Evolutionary conservation across 495 filamentous ascomycete genomes (phyloP), one percentile per base, ranked within the genome.

Genomic region (Aspergillus hancockii): DNA sequence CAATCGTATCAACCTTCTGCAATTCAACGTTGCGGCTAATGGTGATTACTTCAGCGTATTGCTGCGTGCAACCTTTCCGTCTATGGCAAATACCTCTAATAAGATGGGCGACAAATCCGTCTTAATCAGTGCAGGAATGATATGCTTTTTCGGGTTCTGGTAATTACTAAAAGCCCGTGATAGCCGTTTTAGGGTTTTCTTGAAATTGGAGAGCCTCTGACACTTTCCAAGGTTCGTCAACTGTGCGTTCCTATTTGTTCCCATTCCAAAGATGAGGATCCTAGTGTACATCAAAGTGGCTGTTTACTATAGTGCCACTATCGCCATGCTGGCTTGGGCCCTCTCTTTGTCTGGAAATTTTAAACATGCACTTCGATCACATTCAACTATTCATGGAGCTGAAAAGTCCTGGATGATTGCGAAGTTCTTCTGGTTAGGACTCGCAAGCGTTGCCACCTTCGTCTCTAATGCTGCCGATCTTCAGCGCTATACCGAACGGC

Each of bases 391-490:
- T 0, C 62, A 61, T 13, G 73, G 73, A 18, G 60, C 63, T 3
- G 60, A 63, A 16, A 70, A 69, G 47, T 63, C 65, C 9, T 76
- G 66, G 61, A 54, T 73, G 36, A 66, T 74, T 12, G 60, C 68
- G 32, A 71, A 67, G 6, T 74, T 73, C 66, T 57, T 76, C n/a
- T 67, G 68, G n/a, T 51, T 73, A 18, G 71, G 70, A 5, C 64
- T 69, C 31, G 73, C 71, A 16, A 72, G 67, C 54, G 71, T 67
- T 45, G 73, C 65, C 9, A 79, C 75, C 1, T 83, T 83, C 64
- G 78, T 80, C 13, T 80, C 76, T 50, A 74, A 83, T 57, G 67
- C 79, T 4, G 78, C 74, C 45, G 81, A 83, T 64, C 52, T 68
- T 16, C 71, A 73, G 46, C 61, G 73, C 9, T 76, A 76, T 53